A percentile compares a stretch with the other conserved stretches of the same genome.
Evolutionary conservation across 805 yeast genomes (phyloP).

Genomic region (Monosporozyma unispora): DNA sequence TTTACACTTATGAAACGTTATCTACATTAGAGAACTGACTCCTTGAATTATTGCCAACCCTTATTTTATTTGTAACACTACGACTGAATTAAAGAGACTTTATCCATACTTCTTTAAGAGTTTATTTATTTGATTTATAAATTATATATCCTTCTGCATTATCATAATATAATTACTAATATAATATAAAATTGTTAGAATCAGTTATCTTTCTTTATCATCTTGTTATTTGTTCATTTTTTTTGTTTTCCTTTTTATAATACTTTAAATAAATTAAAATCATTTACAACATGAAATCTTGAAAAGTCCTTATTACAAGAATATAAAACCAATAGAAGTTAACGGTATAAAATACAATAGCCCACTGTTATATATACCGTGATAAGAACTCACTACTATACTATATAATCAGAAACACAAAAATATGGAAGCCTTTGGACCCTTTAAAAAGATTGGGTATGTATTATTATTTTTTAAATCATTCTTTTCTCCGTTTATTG

Average conservation of each 20-base stretch:
- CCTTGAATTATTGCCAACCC: too few relatives aligned
- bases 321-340: background rate
- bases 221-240: too few relatives aligned
- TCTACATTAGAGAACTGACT: conserved; percentile 14
- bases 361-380: too few relatives aligned
- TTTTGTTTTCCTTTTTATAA: background rate
- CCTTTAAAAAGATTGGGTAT: conserved; percentile 25
- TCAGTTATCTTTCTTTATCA: too few relatives aligned
- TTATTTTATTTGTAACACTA: too few relatives aligned
- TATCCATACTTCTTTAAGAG: background rate
- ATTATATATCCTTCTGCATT: background rate
- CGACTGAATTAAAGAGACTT: too few relatives aligned
- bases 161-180: background rate
- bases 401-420: background rate
- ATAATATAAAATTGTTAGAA: background rate
- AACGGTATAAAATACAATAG: background rate
- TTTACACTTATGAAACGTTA: conserved; percentile 61
- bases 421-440: conserved; percentile 5
- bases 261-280: background rate
- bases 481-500: background rate
- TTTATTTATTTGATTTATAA: background rate
- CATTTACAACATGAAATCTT: background rate
- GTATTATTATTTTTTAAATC: conserved; percentile 4
- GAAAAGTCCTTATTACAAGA: background rate
- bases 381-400: too few relatives aligned